Base-by-base conservation (phyloP, 2,329 filamentous ascomycete genomes). In the Penicillium oxalicum region DNA sequence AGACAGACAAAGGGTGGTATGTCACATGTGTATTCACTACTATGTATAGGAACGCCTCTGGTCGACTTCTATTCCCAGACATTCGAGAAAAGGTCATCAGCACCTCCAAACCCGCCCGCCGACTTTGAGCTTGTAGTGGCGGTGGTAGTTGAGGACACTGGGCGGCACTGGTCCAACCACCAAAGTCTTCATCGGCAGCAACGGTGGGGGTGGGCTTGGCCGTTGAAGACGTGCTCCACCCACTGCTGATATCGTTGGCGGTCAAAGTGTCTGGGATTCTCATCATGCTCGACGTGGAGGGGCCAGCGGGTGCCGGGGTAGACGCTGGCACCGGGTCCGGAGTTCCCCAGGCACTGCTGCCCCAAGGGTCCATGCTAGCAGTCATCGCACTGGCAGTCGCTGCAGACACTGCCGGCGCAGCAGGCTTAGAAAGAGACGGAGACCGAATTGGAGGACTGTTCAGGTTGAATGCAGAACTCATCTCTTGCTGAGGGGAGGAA, bases 81-180 rank as follows among this genome's bases (percentile, higher is more conserved):
- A 69, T 97, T 97, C 29, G 86, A 90, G 70, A 97, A 97, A 61
- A 97, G 69, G 72, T 97, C 91, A 57, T 96, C 91, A 44, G 71
- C 68, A 28, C 72, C 75, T 47, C 81, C 83, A 45, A 77, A 81
- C 18, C 80, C 83, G 57, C 84, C 81, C 11, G 78, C 71, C 32
- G 83, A 74, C 70, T 86, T 70, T 32, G 61, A 66, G 6, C 70
- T 66, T 9, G 74, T 73, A 40, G 69, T 77, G 58, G 51, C 56
- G 9, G 65, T 49, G 6, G 61, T 65, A 4, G 48, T 51, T 7
- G 75, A 71, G 34, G 71, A 75, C 59, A 58, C 79, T 62, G 79
- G 73, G 77, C 74, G 39, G 83, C 82, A 64, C 88, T 94, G 41
- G 88, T 83, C 91, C 91, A 97, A 9, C 91, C 91, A 18, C 91